A percentile compares a stretch with the other conserved stretches of the same genome.
These are phyloP conservation scores for Pseudopithomyces chartarum DNA, from an alignment of 2,329 filamentous ascomycete genomes.

Conservation along the genomic window DNA sequence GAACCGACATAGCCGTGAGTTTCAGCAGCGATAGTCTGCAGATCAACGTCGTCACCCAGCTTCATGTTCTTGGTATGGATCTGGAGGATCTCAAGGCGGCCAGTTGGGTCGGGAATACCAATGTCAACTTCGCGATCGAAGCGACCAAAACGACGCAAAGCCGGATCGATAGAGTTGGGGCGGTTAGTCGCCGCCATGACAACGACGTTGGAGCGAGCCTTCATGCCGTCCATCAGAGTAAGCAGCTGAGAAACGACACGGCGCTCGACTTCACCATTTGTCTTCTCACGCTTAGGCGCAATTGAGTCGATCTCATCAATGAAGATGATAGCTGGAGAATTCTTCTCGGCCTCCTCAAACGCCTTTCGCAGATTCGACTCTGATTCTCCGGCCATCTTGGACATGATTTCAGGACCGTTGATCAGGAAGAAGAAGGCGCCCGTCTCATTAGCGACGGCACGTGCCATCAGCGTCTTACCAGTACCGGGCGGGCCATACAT, in stretches of 20 bases:
- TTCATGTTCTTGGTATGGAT: conserved; percentile 99
- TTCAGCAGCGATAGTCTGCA: conserved; percentile 95
- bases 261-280: conserved; percentile 97
- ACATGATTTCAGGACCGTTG: conserved; percentile 99
- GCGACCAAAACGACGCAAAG: conserved; percentile 94
- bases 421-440: conserved; percentile 99
- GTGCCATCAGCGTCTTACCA: conserved; percentile 98
- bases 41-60: conserved; percentile 92
- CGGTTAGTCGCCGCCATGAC: conserved; percentile 99
- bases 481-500: conserved; percentile 95
- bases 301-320: conserved; percentile 99
- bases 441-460: conserved; percentile 97
- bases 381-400: conserved; percentile 99
- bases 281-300: conserved; percentile 99
- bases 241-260: conserved; percentile 96
- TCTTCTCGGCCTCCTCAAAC: conserved; percentile 99
- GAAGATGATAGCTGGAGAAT: conserved; percentile 98
- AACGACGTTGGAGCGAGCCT: conserved; percentile 96
- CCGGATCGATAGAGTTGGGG: conserved; percentile 97
- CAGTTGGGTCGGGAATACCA: conserved; percentile 95
- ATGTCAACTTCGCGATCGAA: conserved; percentile 99
- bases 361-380: conserved; percentile 98
- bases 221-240: conserved; percentile 99
- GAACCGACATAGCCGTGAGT: conserved; percentile 99
- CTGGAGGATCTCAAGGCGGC: conserved; percentile 97